phyloP scores from a whole-genome alignment of 306 rosid genomes.

The Acacia confusa region DNA sequence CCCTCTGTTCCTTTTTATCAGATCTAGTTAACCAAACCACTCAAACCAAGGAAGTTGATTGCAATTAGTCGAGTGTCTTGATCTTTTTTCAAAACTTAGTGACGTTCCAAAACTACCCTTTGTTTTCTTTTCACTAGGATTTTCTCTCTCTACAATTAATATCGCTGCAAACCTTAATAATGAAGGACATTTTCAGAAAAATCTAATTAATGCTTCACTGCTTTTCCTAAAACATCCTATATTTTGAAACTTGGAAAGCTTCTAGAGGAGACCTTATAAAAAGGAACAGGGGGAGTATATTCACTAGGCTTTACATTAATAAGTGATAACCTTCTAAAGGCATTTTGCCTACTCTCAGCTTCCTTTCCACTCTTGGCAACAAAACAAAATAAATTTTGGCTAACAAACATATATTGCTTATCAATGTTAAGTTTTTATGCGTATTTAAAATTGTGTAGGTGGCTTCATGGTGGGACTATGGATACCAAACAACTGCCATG shows the following conservation, averaged over 20 bases:
- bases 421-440: constrained; percentile 9
- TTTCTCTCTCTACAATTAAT: not conserved
- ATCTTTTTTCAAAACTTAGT: not conserved
- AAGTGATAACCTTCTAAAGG: not conserved
- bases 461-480: constrained; percentile 99
- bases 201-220: not conserved
- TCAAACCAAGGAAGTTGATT: not conserved
- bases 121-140: not conserved
- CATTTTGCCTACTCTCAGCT: not conserved
- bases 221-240: not conserved
- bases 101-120: not conserved
- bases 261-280: not conserved
- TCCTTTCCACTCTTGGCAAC: not conserved
- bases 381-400: constrained; percentile 9
- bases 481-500: constrained; percentile 99
- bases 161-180: not conserved
- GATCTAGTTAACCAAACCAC: not conserved
- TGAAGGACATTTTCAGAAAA: not conserved
- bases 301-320: constrained; percentile 7
- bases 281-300: not conserved
- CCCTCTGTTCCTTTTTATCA: not conserved
- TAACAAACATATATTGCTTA: not conserved
- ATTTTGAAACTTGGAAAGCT: not conserved
- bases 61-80: not conserved
- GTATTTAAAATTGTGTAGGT: constrained; percentile 54